Conservation (phyloP, 2,329 filamentous ascomycete genomes). For the Exserohilum turcica region DNA sequence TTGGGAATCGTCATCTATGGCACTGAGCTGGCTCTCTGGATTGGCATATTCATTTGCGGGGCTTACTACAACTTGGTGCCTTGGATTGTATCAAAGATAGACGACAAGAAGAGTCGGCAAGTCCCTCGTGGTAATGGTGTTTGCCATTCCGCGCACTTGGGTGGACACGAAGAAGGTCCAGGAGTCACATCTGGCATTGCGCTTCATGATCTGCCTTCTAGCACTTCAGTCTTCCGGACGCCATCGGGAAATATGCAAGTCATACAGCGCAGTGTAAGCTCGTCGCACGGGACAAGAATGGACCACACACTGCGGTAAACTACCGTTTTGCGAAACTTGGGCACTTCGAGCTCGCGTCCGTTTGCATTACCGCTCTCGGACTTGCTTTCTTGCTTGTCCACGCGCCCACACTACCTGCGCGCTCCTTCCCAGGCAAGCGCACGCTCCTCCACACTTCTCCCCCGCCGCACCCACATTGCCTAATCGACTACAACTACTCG, state of each 20-base stretch:
- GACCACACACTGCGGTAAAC: slow-evolving; percentile 11
- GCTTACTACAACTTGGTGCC: slow-evolving; percentile 68
- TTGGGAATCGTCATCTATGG: slow-evolving; percentile 71
- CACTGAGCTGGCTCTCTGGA: slow-evolving; percentile 69
- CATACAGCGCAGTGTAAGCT: slow-evolving; percentile 24
- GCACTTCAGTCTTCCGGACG: slow-evolving; percentile 68
- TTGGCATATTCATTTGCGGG: slow-evolving; percentile 68
- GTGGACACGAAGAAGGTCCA: not conserved
- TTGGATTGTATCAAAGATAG: slow-evolving; percentile 55
- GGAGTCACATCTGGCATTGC: slow-evolving; percentile 35
- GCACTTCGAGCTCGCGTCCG: too few species aligned
- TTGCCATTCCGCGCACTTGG: not conserved
- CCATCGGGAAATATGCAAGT: slow-evolving; percentile 51
- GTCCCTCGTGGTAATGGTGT: not conserved
- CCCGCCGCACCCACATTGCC: slow-evolving; percentile 7
- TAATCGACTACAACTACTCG: not conserved
- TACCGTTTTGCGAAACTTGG: not conserved
- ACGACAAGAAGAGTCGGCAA: slow-evolving; percentile 17
- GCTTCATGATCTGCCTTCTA: slow-evolving; percentile 61
- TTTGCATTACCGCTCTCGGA: too few species aligned
- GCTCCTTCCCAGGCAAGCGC: slow-evolving; percentile 15
- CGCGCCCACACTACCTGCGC: slow-evolving; percentile 5
- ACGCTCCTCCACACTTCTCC: slow-evolving; percentile 12
- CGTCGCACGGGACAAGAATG: slow-evolving; percentile 6
- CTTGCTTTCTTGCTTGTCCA: not conserved